Base-by-base conservation (phyloP, 768 basidiomycete genomes). In the Lentinula edodes region DNA sequence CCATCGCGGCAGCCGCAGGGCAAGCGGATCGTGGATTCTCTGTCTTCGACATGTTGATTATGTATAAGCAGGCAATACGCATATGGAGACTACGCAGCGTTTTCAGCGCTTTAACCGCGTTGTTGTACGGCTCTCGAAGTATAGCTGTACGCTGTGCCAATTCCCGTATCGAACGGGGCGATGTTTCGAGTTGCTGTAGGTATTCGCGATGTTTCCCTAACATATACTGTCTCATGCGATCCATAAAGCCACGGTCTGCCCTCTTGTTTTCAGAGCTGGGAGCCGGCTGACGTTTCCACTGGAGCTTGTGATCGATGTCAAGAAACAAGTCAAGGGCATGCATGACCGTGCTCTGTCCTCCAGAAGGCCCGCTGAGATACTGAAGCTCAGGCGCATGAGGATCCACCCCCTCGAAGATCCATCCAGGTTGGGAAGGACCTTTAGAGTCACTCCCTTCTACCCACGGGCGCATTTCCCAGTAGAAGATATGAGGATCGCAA, bases 171-270 rank as follows among this genome's bases (percentile, higher is more conserved):
- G 86, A 78, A n/a, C 76, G 86, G 13, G 84, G 81, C 57, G 80
- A 77, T 12, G 78, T 74, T 1, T 83, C 77, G 41, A 98, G 81
- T 66, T 86, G 83, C 23, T 75, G 72, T 59, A 98, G 83, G 76
- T 94, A 98, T 51, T 88, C 85, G 46, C 91, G 87, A 75, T 98
- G 96, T 58, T 83, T 84, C 13, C 90, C 89, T 0, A 96, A 95
- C 96, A 98, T 98, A 75, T 98, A 98, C 20, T 84, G 83, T 61
- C 91, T 78, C 95, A 97, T 97, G 52, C 93, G 83, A 61, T 90
- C 87, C 88, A 98, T 94, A 76, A 98, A 98, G 0, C 87, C 84
- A 41, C 75, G 80, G 72, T 84, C 91, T 43, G 80, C 89, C 66
- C 72, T 82, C 74, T 83, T 86, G 71, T 91, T 85, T 61, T 78